Base-by-base conservation (phyloP, 148 eudicot genomes). In the Nyssa sinensis region DNA sequence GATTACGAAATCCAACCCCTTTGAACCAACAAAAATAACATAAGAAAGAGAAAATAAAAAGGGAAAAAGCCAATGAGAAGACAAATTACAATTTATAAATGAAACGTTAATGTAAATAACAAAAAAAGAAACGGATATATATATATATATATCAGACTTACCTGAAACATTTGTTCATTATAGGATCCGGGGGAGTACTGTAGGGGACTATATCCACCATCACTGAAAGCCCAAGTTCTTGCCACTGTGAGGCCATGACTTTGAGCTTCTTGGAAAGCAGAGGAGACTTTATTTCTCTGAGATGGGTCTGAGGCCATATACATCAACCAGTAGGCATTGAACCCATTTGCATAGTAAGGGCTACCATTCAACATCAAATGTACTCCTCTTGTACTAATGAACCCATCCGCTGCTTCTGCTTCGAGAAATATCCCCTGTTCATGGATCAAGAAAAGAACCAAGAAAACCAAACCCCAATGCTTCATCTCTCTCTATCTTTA, bases 321-420 rank as follows among this genome's bases (percentile, higher is more conserved):
- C 97, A 92, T 90, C 59, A 92, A 62, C 97, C 97, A 92, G 37
- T 92, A 92, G 19, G 97, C 82, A 77, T 92, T 90, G 77, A 92
- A 90, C 21, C 97, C 97, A 80, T 90, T 87, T 70, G 74, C 79
- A 28, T 86, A 87, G 57, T 79, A 92, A 32, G 84, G 78, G 3
- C 58, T 68, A 7, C 87, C 94, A 51, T 88, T 88, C 41, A 80
- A 23, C 67, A 77, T 64, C 14, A 92, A 81, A 29, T 86, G 81
- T 4, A 79, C 82, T 57, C 88, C 91, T 70, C 69, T 81, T 59
- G 68, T 75, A 16, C 33, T 73, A 23, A 85, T 72, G 62, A 87
- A 87, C 32, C 61, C 85, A 73, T 85, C 81, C 27, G 64, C 74
- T 53, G 80, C 17, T 47, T 77, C 74, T 47, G 31, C 79, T 68